Evolutionary conservation across 352 stramenopile genomes (phyloP).

Genomic region (Phytophthora tentaculata): DNA sequence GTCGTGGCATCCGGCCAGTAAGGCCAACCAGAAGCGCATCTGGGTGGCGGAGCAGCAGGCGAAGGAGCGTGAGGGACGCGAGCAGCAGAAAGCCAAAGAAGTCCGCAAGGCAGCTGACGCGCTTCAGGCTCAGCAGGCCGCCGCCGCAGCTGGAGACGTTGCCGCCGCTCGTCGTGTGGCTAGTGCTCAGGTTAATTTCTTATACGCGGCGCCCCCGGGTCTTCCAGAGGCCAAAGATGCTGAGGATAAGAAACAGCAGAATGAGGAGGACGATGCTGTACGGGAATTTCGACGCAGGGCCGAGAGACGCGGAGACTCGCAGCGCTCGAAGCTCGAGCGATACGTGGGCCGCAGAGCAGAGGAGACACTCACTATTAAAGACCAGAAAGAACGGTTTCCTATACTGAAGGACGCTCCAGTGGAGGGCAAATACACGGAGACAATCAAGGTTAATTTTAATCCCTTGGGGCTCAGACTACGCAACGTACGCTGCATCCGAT

Average conservation of each 20-base stretch:
- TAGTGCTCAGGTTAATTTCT: slow-evolving; percentile 71
- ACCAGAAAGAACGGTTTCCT: slow-evolving; percentile 88
- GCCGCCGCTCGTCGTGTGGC: slow-evolving; percentile 49
- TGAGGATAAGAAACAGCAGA: slow-evolving; percentile 42
- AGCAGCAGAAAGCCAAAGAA: slow-evolving; percentile 71
- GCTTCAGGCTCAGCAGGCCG: slow-evolving; percentile 63
- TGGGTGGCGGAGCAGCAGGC: slow-evolving; percentile 86
- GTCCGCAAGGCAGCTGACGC: slow-evolving; percentile 66
- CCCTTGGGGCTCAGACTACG: slow-evolving; percentile 82
- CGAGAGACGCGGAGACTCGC: slow-evolving; percentile 47
- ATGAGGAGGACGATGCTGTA: slow-evolving; percentile 65
- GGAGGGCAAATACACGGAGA: slow-evolving; percentile 82
- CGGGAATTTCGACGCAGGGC: slow-evolving; percentile 68
- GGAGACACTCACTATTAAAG: slow-evolving; percentile 80
- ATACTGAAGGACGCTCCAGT: slow-evolving; percentile 91
- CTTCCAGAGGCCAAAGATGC: slow-evolving; percentile 48
- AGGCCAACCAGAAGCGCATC: slow-evolving; percentile 86
- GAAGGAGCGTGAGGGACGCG: slow-evolving; percentile 48
- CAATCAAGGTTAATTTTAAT: slow-evolving; percentile 89
- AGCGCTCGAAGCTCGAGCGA: slow-evolving; percentile 65
- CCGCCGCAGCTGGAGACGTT: slow-evolving; percentile 58
- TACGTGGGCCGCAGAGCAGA: slow-evolving; percentile 74
- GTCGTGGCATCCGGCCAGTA: slow-evolving; percentile 77
- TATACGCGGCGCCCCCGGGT: slow-evolving; percentile 77
- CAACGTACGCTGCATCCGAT: slow-evolving; percentile 87